These are phyloP conservation scores for Pharnaceum exiguum DNA, from an alignment of 148 eudicot genomes.

Conservation along the genomic window DNA sequence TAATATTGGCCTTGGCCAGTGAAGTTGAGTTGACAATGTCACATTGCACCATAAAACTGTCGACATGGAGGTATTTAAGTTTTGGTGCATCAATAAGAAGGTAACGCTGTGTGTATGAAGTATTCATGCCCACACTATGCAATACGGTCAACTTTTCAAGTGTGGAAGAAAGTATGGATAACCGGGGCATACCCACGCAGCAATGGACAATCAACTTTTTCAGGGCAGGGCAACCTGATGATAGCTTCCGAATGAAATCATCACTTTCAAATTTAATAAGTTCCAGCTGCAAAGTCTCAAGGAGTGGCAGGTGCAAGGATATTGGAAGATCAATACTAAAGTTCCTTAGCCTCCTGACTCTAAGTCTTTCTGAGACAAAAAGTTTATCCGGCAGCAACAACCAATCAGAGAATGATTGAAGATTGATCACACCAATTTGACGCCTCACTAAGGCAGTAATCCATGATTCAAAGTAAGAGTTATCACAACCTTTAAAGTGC, in stretches of 20 bases:
- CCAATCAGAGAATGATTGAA: not conserved
- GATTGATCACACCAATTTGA: not conserved
- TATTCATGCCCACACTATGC: not conserved
- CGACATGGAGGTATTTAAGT: not conserved
- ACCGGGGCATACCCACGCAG: not conserved
- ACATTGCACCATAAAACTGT: not conserved
- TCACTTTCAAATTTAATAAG: not conserved
- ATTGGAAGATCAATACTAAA: not conserved
- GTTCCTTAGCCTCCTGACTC: not conserved
- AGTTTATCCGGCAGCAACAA: not conserved
- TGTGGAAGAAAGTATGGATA: not conserved
- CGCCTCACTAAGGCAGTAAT: not conserved
- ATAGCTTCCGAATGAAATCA: slow-evolving; percentile 1
- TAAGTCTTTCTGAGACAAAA: not conserved
- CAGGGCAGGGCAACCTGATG: slow-evolving; percentile 7
- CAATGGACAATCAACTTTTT: not conserved
- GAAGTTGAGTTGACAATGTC: not conserved
- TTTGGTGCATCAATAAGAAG: not conserved
- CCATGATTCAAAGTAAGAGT: not conserved
- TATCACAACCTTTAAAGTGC: not conserved
- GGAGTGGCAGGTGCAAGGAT: not conserved
- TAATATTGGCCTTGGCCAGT: not conserved
- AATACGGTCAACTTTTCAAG: not conserved
- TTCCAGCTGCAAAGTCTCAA: not conserved
- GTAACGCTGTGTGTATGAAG: not conserved